Evolutionary conservation across 1,139 yeast genomes (phyloP), one percentile per base, ranked within the genome.

Genomic region (Taphrina sp.): DNA sequence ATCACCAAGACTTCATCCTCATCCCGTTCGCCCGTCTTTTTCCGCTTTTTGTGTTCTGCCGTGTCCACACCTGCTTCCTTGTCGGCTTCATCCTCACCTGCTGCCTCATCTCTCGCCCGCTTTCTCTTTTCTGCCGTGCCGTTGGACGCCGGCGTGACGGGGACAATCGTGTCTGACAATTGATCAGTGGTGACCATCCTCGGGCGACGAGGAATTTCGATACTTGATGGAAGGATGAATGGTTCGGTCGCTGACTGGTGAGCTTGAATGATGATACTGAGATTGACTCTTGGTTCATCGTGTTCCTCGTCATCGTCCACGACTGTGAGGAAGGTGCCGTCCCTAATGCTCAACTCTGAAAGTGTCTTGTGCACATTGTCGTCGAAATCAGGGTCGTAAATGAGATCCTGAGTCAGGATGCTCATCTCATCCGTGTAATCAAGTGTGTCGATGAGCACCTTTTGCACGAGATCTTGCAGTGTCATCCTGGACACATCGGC

Each of bases 301-400:
- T 12, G 16, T 17, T 46, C 52, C 3, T 73, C 76, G 23, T 64
- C 80, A 49, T 88, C 96, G 69, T 92, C 98, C 58, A 84, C 81
- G 12, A 92, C 75, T 1, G 85, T 76, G 12, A 92, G 52, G 29
- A 82, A 73, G 20, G 81, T 77, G 3, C 90, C 92, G 44, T 74
- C 72, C 5, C 64, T 65, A 29, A 90, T 72, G 3, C 83, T 85
- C 20, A 92, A 69, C 1, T 79, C 79, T 0, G 63, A 59, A 20
- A 92, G 70, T 0, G 75, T 68, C 41, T 72, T 74, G 0, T 72
- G 74, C 7, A 76, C 64, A 64, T 90, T 83, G 65, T 90, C 97
- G 54, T 88, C 96, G 68, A 87, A 88, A 65, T 94, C 99, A 52
- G 76, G 76, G 69, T 94, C 98, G 65, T 87, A 88, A 8, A 94